Base-by-base conservation (phyloP, 495 filamentous ascomycete species). In the Cenococcum geophilum region DNA sequence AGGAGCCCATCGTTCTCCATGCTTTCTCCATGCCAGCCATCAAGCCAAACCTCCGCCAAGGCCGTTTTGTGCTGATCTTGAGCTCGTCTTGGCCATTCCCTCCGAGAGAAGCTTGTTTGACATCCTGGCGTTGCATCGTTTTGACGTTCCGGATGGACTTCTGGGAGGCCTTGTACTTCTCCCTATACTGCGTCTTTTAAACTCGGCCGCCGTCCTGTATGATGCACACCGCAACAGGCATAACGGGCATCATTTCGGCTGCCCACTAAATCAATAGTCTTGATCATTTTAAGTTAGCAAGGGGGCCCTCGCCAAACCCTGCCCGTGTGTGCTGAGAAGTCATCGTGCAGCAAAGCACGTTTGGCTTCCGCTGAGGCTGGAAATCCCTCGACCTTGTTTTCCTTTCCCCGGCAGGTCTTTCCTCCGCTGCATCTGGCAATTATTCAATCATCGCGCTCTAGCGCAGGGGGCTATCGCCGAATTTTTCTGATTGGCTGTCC, bases 141-240 rank as follows among this genome's bases (percentile, higher is more conserved):
- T 18, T 23, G 48, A 51, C 48, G 48, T 51, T 23, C 11, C 12
- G 48, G 16, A 51, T n/a, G n/a, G n/a, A n/a, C n/a, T 47, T 21
- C 14, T 49, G 18, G 9, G 45, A 18, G 45, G 18, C 18, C 22
- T 6, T 5, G 18, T 51, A 11, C 53, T 37, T 25, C 35, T 16
- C 25, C 23, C 21, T 32, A 43, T 50, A 60, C 57, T 51, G 16
- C 20, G 16, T 16, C 50, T 32, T 6, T 36, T 50, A 67, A 56
- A 60, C 64, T 57, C 45, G 57, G 35, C 14, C 23, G 36, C 40
- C 54, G 54, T 62, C 59, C 66, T 68, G 59, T 65, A 25, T 55
- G 58, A 54, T 68, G 66, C 62, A 60, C 51, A 34, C 59, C 55
- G 64, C 64, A 63, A 60, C 57, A 67, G 34, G 64, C 64, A 67